Conservation (phyloP, 2,329 filamentous ascomycete species). For the Proliferodiscus dingleyae region DNA sequence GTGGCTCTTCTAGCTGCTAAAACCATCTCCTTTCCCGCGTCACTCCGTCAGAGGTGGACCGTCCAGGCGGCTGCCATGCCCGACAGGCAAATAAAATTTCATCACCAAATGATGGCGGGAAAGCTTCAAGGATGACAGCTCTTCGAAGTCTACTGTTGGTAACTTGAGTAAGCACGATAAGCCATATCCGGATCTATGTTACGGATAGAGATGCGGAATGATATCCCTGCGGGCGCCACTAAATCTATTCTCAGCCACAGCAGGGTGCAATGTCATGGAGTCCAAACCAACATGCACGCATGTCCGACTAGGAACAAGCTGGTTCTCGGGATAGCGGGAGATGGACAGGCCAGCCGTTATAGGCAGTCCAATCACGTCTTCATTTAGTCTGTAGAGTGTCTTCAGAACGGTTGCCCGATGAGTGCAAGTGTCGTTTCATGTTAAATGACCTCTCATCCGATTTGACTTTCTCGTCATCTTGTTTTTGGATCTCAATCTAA, state of each 20-base stretch:
- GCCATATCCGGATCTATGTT: background rate
- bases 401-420: background rate
- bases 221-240: background rate
- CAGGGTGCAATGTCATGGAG: background rate
- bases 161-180: conserved; percentile 1
- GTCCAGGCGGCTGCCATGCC: too few relatives aligned
- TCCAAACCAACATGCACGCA: background rate
- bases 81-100: too few relatives aligned
- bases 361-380: background rate
- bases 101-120: too few relatives aligned
- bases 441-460: background rate
- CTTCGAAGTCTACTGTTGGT: too few relatives aligned
- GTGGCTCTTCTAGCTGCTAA: too few relatives aligned
- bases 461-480: background rate
- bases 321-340: background rate
- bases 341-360: background rate
- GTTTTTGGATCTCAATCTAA: background rate
- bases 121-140: too few relatives aligned
- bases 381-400: background rate
- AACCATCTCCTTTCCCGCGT: too few relatives aligned
- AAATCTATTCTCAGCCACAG: background rate
- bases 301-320: background rate
- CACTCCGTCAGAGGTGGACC: too few relatives aligned
- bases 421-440: background rate
- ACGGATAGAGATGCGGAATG: background rate